These are phyloP conservation scores for Colletotrichum truncatum DNA, from an alignment of 2,329 filamentous ascomycete genomes.

Conservation along the genomic window DNA sequence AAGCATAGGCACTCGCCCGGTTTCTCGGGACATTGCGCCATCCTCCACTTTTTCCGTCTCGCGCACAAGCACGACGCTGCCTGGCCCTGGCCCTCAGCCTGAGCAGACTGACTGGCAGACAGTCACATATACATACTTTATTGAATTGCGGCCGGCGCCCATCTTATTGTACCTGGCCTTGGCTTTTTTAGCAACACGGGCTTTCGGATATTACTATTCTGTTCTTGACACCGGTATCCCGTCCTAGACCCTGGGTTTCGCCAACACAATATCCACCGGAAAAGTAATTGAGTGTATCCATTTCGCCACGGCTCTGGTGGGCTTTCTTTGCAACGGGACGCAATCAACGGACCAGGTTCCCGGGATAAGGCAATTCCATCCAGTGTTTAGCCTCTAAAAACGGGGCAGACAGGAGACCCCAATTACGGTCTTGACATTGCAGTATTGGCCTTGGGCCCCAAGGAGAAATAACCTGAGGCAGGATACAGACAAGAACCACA, in stretches of 20 bases:
- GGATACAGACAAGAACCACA: neutral
- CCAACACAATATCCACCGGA: constrained; percentile 15
- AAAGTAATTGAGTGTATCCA: neutral
- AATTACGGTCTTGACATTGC: neutral
- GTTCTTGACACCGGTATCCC: neutral
- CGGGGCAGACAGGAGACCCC: neutral
- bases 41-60: constrained; percentile 3
- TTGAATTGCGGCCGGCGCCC: neutral
- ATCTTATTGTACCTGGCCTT: neutral
- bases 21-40: constrained; percentile 4
- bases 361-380: constrained; percentile 7
- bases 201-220: neutral
- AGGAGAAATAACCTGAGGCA: constrained; percentile 1
- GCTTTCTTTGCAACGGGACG: neutral
- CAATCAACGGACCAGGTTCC: constrained; percentile 11
- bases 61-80: constrained; percentile 15
- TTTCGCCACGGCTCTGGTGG: constrained; percentile 2
- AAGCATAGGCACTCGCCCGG: constrained; percentile 1
- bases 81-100: neutral
- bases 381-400: neutral
- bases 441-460: neutral
- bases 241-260: constrained; percentile 5
- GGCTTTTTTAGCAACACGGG: neutral
- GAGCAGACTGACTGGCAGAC: neutral
- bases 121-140: neutral